Percentiles rank a stretch among this genome's conserved stretches.
Evolutionary conservation across 306 rosid species (phyloP).

Genomic region (Prunus kanzakura): DNA sequence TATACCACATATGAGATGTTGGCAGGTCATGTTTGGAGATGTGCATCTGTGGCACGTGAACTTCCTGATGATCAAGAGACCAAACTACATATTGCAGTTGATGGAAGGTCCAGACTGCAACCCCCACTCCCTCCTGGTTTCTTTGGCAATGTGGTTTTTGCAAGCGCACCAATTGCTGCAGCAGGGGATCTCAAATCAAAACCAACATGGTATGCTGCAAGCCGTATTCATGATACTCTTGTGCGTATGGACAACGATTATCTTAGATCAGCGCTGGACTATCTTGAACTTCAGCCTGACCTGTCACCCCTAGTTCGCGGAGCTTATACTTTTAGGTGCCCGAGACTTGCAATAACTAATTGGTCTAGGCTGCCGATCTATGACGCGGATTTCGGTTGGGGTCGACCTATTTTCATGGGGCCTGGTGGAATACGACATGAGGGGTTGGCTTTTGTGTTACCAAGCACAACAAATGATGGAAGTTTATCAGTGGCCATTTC

Average conservation of each 20-base stretch:
- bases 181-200: constrained; percentile 67
- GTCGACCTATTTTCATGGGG: constrained; percentile 71
- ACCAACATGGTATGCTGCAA: constrained; percentile 77
- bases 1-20: not conserved
- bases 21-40: constrained; percentile 72
- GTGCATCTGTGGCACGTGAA: constrained; percentile 55
- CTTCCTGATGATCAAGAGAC: constrained; percentile 66
- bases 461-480: constrained; percentile 57
- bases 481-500: not conserved
- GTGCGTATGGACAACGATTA: constrained; percentile 61
- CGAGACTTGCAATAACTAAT: constrained; percentile 70
- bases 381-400: constrained; percentile 33
- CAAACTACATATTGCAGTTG: constrained; percentile 69
- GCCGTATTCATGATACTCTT: constrained; percentile 59
- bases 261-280: constrained; percentile 73
- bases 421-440: constrained; percentile 71
- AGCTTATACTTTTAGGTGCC: constrained; percentile 68
- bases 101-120: constrained; percentile 69
- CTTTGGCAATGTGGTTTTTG: constrained; percentile 75
- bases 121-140: constrained; percentile 75
- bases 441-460: constrained; percentile 60
- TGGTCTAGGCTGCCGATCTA: constrained; percentile 74
- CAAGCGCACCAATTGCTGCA: not conserved
- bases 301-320: constrained; percentile 66
- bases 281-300: constrained; percentile 68